These are phyloP conservation scores for Lentinula detonsa DNA, from an alignment of 768 basidiomycete species.

Conservation along the genomic window DNA sequence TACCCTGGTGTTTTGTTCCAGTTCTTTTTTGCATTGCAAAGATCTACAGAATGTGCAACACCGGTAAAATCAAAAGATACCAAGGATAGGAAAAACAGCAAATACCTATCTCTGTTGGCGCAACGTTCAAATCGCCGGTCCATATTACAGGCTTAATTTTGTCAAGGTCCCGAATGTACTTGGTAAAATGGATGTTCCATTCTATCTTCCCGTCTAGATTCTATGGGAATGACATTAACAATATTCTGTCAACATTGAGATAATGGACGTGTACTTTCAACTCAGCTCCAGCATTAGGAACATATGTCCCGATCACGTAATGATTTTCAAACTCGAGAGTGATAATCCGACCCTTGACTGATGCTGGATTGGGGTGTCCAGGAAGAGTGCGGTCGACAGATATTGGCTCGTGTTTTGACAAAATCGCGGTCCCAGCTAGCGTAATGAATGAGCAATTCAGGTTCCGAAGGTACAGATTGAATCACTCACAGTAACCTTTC, in stretches of 20 bases:
- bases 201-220: slow-evolving; percentile 69
- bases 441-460: neutral
- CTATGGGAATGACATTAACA: slow-evolving; percentile 27
- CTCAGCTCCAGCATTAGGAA: slow-evolving; percentile 73
- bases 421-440: slow-evolving; percentile 75
- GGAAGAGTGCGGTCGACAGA: slow-evolving; percentile 64
- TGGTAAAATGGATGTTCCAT: slow-evolving; percentile 76
- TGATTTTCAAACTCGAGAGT: slow-evolving; percentile 73
- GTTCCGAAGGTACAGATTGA: neutral
- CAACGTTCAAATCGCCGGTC: slow-evolving; percentile 85
- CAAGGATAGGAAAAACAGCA: neutral
- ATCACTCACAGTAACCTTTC: slow-evolving; percentile 66
- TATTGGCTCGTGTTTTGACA: slow-evolving; percentile 72
- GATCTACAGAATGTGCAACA: slow-evolving; percentile 36
- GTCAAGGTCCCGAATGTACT: slow-evolving; percentile 68
- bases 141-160: slow-evolving; percentile 81
- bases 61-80: neutral
- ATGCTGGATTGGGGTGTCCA: slow-evolving; percentile 58
- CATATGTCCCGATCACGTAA: slow-evolving; percentile 77
- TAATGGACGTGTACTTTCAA: slow-evolving; percentile 51
- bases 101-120: slow-evolving; percentile 67
- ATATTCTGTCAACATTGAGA: neutral
- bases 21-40: slow-evolving; percentile 62
- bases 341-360: slow-evolving; percentile 71
- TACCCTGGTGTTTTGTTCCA: slow-evolving; percentile 90